Conservation (phyloP, 345 rosid genomes). For the Barbarea vulgaris region DNA sequence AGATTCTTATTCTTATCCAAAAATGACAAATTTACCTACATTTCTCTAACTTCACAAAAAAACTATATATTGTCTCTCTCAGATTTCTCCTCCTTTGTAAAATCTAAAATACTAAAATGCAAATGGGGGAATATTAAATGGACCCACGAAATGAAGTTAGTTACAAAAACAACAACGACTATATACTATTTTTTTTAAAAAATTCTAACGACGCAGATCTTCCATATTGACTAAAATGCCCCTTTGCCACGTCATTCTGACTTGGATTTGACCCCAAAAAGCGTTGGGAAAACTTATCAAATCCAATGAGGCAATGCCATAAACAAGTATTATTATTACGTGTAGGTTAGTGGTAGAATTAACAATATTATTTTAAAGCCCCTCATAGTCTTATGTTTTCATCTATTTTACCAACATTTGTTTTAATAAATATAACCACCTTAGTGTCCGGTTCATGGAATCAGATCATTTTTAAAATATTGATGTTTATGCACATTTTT, state of each 20-base stretch:
- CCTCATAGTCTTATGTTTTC: neutral
- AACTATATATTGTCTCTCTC: slow-evolving; percentile 4
- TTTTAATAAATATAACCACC: neutral
- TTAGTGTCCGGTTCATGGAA: neutral
- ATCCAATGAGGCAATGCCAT: slow-evolving; percentile 28
- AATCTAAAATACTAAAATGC: neutral
- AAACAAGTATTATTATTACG: neutral
- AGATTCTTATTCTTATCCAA: slow-evolving; percentile 42
- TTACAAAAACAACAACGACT: slow-evolving; percentile 13
- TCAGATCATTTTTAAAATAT: neutral
- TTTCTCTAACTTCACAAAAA: slow-evolving; percentile 15
- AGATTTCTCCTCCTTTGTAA: slow-evolving; percentile 14
- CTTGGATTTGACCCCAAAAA: slow-evolving; percentile 37
- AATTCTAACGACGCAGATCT: neutral
- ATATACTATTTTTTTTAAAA: neutral
- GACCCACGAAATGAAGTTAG: slow-evolving; percentile 23
- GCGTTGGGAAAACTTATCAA: slow-evolving; percentile 18
- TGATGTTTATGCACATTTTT: neutral
- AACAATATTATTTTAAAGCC: neutral
- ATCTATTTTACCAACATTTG: neutral
- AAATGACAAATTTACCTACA: slow-evolving; percentile 16
- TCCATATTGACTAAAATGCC: neutral
- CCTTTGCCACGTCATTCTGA: slow-evolving; percentile 37
- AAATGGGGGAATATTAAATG: slow-evolving; percentile 30
- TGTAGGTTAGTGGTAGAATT: slow-evolving; percentile 6